A percentile compares a stretch with the other conserved stretches of the same genome.
Conservation (phyloP, 2,329 filamentous ascomycete species). For the Diaporthe australafricana region DNA sequence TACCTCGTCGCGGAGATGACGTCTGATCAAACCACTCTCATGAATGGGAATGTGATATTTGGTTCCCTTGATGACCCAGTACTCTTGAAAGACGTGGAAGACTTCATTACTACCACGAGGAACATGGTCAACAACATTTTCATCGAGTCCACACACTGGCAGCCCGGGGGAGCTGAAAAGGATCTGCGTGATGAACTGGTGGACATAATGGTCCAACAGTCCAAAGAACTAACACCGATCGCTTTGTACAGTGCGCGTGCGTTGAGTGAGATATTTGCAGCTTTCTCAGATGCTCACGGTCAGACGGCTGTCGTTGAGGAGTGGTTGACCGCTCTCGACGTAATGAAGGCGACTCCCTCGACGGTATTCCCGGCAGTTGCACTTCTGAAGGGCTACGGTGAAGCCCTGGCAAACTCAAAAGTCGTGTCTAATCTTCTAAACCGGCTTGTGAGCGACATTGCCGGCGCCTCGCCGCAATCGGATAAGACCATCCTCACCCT, state of each 20-base stretch:
- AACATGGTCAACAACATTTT: constrained; percentile 50
- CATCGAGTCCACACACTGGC: constrained; percentile 52
- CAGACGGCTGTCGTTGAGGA: constrained; percentile 58
- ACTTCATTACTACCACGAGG: constrained; percentile 55
- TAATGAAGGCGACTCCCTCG: constrained; percentile 59
- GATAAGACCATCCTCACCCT: constrained; percentile 61
- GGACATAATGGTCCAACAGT: constrained; percentile 56
- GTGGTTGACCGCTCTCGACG: constrained; percentile 56
- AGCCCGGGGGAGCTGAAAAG: constrained; percentile 42
- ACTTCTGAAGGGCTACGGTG: constrained; percentile 63
- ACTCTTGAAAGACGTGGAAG: constrained; percentile 53
- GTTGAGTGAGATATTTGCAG: constrained; percentile 61
- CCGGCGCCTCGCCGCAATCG: constrained; percentile 56
- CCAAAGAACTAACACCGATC: constrained; percentile 54
- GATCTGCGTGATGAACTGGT: constrained; percentile 56
- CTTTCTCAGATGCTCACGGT: constrained; percentile 59
- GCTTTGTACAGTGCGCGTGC: constrained; percentile 66
- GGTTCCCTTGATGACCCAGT: constrained; percentile 50
- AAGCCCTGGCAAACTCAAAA: constrained; percentile 61
- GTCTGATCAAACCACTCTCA: constrained; percentile 64
- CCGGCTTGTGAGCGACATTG: constrained; percentile 70
- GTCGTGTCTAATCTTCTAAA: constrained; percentile 66
- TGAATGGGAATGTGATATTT: constrained; percentile 61
- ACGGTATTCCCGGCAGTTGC: constrained; percentile 63
- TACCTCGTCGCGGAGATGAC: constrained; percentile 63